Evolutionary conservation across 23 red algal species (phyloP), one percentile per base, ranked within the genome.

Genomic region (Agarophyton chilense): DNA sequence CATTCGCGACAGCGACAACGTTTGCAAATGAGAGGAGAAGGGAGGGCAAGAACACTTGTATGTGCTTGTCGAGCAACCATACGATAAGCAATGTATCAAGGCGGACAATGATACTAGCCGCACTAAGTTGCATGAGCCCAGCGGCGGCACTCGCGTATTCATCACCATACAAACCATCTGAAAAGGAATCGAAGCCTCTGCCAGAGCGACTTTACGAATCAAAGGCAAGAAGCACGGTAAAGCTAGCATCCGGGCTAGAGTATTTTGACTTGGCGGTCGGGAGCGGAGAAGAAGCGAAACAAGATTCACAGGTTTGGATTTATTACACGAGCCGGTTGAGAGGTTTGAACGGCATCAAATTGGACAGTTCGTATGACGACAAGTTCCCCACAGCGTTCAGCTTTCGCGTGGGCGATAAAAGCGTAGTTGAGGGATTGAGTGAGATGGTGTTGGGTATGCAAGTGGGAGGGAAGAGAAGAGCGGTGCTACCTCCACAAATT

Each of bases 201-300:
- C 76, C 88, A 49, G 76, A 81, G 13, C 74, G 88, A 6, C 77
- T 91, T 8, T 91, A 91, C 65, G 88, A 91, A 0, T 42, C 84
- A 7, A 54, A 45, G 35, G 24, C 57, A 4, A 56, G 29, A 58
- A 66, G 73, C 53, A 67, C 79, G 11, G 76, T 88, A 4, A 88
- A 45, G 12, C 86, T 82, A 2, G 29, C 82, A n/a, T 90, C 81
- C 36, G 92, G 92, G 26, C 53, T 94, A 44, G 54, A 87, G 41
- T 94, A 94, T 26, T 94, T 94, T 52, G 92, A 94, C 68, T 55
- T 94, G 55, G 10, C 79, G 8, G 36, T 82, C 53, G 92, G 92
- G 5, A 41, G 40, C 51, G 92, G 92, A 6, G 65, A 49, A n/a
- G 52, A 84, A 12, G 81, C 92, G 26, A 19, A 54, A 10, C 39